Conservation (phyloP, 306 rosid genomes). For the Lupinus albus region DNA sequence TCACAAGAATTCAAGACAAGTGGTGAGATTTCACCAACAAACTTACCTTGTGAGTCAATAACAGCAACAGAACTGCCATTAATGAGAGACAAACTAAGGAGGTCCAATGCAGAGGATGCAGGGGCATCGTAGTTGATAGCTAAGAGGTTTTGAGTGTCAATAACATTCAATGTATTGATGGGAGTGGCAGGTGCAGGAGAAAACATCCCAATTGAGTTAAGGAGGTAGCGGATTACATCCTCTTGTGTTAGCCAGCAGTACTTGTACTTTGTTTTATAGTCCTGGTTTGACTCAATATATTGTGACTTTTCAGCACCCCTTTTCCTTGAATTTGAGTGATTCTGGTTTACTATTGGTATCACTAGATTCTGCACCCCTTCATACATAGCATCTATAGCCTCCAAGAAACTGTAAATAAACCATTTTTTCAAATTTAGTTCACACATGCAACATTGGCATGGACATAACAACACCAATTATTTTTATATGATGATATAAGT, state of each 20-base stretch:
- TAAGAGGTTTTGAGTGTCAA: conserved; percentile 52
- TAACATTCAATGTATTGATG: conserved; percentile 58
- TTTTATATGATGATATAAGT: no score
- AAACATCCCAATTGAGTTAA: conserved; percentile 69
- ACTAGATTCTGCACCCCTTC: conserved; percentile 78
- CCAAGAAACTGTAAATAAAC: conserved; percentile 51
- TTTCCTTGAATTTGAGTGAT: conserved; percentile 40
- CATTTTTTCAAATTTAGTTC: neutral
- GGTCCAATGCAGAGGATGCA: conserved; percentile 63
- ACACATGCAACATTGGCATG: no score
- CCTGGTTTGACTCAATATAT: conserved; percentile 39
- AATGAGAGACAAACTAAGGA: conserved; percentile 52
- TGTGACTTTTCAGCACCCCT: conserved; percentile 30
- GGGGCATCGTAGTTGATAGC: conserved; percentile 61
- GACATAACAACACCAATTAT: no score
- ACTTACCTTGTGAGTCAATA: conserved; percentile 50
- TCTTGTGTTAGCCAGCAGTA: conserved; percentile 94
- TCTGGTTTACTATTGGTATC: conserved; percentile 51
- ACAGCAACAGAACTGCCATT: conserved; percentile 73
- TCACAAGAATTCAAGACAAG: conserved; percentile 61
- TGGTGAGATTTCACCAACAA: conserved; percentile 81
- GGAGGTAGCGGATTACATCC: conserved; percentile 80
- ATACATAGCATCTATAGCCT: conserved; percentile 67
- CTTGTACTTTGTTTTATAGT: conserved; percentile 24
- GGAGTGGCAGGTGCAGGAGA: conserved; percentile 49